Base-by-base conservation (phyloP, 2,329 filamentous ascomycete genomes). In the Peltaster fructicola region DNA sequence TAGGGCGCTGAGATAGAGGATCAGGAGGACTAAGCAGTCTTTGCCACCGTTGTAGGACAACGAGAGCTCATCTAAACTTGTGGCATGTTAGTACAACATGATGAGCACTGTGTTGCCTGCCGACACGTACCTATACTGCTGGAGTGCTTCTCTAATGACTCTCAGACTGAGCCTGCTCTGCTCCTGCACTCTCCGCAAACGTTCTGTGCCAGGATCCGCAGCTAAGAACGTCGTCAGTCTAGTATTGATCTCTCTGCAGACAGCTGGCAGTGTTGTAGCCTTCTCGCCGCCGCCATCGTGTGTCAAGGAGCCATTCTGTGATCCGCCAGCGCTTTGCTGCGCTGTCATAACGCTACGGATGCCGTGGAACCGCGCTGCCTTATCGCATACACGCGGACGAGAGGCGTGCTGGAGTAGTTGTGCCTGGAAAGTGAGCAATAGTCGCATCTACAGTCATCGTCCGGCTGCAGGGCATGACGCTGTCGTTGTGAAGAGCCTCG, bases 41-140 rank as follows among this genome's bases (percentile, higher is more conserved):
- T 98, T 98, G 32, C 88, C 88, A 45, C 88, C 88, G 43, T 98
- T 98, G 56, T 93, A 98, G 29, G 85, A 91, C 35, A 95, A 62
- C 4, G 84, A 81, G 32, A 95, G 64, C 46, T 90, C 66, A 30
- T 74, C 63, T 33, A 76, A 65, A 30, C 79, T 88, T 24, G 17
- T 23, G n/a, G 22, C 17, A n/a, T n/a, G n/a, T n/a, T n/a, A n/a
- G n/a, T n/a, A n/a, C n/a, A n/a, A n/a, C n/a, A n/a, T n/a, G n/a
- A n/a, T n/a, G n/a, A n/a, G 41, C 31, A 15, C 17, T 13, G 10
- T 21, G 21, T 12, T 14, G 8, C 18, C 8, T 5, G 17, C 34
- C 25, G 33, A 31, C 30, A 52, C 68, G 30, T 55, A 88, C 73
- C 65, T 65, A 51, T 92, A 95, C 44, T 63, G 64, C 34, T 67